Conservation (phyloP, 2,329 filamentous ascomycete genomes). For the Nigrospora osmanthi region DNA sequence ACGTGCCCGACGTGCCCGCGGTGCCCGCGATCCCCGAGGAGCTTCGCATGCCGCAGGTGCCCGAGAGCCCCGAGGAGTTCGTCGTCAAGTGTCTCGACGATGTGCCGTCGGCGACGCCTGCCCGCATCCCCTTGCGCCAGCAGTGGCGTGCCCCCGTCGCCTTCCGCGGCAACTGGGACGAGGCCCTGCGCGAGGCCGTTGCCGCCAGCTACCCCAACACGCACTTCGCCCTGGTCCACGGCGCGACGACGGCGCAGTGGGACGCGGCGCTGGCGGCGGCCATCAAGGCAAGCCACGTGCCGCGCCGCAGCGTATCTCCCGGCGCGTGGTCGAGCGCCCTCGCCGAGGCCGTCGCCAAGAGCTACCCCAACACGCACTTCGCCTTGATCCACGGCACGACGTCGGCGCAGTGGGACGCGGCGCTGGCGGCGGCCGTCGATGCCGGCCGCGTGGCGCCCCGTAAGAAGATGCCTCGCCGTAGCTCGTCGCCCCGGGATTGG, state of each 20-base stretch:
- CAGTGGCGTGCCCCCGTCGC: constrained; percentile 14
- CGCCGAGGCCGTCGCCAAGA: no score
- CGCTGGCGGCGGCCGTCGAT: constrained; percentile 12
- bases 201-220: constrained; percentile 18
- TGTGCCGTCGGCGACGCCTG: constrained; percentile 8
- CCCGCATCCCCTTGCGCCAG: constrained; percentile 11
- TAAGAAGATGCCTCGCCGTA: constrained; percentile 7
- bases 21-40: constrained; percentile 1
- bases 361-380: constrained; percentile 13
- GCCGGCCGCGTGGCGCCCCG: constrained; percentile 9
- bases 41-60: constrained; percentile 9
- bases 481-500: constrained; percentile 21
- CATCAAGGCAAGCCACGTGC: constrained; percentile 11
- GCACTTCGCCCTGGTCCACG: constrained; percentile 3
- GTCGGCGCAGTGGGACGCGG: constrained; percentile 14
- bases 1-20: constrained; percentile 3
- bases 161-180: constrained; percentile 22
- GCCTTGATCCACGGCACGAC: constrained; percentile 5
- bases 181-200: constrained; percentile 28
- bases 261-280: constrained; percentile 12
- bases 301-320: no score
- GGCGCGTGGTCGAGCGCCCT: no score
- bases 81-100: constrained; percentile 14
- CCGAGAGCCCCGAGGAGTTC: constrained; percentile 8
- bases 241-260: constrained; percentile 13